These are phyloP conservation scores for Aegilops bicornis DNA, from an alignment of 176 grass and related monocot species.

Conservation along the genomic window DNA sequence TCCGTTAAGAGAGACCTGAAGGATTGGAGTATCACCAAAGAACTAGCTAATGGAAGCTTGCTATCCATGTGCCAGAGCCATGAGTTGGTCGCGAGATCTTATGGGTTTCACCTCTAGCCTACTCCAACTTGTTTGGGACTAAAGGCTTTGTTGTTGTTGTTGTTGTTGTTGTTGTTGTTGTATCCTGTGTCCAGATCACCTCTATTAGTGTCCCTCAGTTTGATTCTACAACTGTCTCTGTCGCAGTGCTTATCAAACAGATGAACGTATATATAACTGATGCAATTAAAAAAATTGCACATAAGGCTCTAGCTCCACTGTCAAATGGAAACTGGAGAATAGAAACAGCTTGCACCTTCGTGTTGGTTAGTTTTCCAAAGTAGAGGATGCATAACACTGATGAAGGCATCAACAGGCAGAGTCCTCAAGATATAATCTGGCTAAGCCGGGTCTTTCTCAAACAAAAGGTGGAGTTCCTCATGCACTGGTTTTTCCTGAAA, in stretches of 20 bases:
- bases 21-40: no score
- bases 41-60: no score
- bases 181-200: not conserved
- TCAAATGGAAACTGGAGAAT: not conserved
- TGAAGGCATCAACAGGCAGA: not conserved
- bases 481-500: not conserved
- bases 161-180: no score
- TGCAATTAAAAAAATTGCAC: not conserved
- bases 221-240: not conserved
- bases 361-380: not conserved
- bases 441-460: not conserved
- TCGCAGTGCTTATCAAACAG: not conserved
- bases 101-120: no score
- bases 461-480: not conserved
- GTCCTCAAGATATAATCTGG: not conserved
- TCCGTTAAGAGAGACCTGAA: no score
- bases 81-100: no score
- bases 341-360: not conserved
- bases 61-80: no score
- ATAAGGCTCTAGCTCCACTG: constrained; percentile 7
- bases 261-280: not conserved
- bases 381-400: not conserved
- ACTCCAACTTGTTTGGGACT: no score
- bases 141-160: no score
- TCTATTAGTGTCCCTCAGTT: not conserved